These are phyloP conservation scores for Cladosporium sp. DNA, from an alignment of 2,329 filamentous ascomycete species.

Conservation along the genomic window DNA sequence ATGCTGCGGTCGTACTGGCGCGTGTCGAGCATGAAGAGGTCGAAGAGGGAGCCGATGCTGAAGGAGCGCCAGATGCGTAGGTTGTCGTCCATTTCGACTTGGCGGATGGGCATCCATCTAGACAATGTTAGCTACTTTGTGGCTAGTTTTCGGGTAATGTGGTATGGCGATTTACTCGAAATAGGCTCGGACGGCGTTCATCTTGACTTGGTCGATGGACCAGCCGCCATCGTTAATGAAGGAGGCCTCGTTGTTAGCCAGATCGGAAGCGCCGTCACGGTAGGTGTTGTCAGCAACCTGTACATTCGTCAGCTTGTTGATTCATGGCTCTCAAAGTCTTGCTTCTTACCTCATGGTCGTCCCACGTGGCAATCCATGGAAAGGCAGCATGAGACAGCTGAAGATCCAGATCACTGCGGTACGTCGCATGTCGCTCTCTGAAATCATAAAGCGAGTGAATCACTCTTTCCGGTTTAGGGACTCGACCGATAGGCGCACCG, in stretches of 20 bases:
- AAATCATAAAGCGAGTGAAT: conserved; percentile 43
- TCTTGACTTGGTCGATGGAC: conserved; percentile 43
- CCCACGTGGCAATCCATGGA: conserved; percentile 41
- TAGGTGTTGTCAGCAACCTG: conserved; percentile 40
- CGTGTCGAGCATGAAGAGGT: conserved; percentile 42
- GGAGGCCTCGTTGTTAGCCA: conserved; percentile 43
- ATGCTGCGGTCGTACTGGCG: conserved; percentile 42
- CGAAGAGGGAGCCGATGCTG: conserved; percentile 38
- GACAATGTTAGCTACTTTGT: background rate
- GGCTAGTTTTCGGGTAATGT: background rate
- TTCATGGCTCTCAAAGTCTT: too few species aligned
- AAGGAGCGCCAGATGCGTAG: conserved; percentile 41
- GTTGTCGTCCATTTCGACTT: conserved; percentile 43
- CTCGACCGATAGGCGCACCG: conserved; percentile 16
- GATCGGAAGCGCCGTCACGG: conserved; percentile 35
- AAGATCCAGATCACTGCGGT: conserved; percentile 39
- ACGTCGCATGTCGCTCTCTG: conserved; percentile 36
- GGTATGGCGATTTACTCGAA: conserved; percentile 29
- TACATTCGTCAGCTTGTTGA: background rate
- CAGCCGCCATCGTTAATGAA: conserved; percentile 39
- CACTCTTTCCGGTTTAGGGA: conserved; percentile 32
- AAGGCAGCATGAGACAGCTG: conserved; percentile 36
- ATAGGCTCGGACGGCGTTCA: conserved; percentile 42
- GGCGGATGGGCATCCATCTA: conserved; percentile 39
- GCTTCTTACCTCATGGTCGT: conserved; percentile 24